Conservation (phyloP, 306 rosid species). For the Geum urbanum region DNA sequence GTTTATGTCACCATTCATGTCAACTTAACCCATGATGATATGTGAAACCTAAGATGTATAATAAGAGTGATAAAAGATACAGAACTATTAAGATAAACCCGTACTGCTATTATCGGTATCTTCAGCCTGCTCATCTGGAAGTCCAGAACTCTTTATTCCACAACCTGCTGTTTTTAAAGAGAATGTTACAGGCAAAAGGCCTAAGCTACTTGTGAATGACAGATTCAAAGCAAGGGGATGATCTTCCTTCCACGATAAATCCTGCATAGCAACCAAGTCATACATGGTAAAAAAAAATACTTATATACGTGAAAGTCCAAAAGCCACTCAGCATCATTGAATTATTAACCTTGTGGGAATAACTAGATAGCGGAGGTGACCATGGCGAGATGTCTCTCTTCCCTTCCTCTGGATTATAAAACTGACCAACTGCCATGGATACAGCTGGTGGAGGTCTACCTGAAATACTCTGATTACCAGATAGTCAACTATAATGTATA, state of each 20-base stretch:
- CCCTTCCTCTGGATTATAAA: conserved; percentile 86
- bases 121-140: conserved; percentile 74
- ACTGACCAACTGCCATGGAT: conserved; percentile 99
- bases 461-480: conserved; percentile 76
- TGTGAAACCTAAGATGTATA: conserved; percentile 16
- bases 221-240: conserved; percentile 82
- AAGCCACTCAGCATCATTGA: conserved; percentile 15
- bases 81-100: conserved; percentile 22
- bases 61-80: conserved; percentile 9
- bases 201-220: conserved; percentile 76
- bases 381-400: conserved; percentile 61
- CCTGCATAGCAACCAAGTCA: conserved; percentile 48
- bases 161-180: conserved; percentile 76
- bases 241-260: conserved; percentile 68
- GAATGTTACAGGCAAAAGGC: conserved; percentile 83
- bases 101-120: conserved; percentile 70
- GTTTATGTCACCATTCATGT: background rate
- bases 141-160: conserved; percentile 75
- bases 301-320: conserved; percentile 8
- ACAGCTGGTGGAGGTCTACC: conserved; percentile 99
- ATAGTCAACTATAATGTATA: conserved; percentile 36
- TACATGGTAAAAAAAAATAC: conserved; percentile 19
- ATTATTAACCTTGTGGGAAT: conserved; percentile 67
- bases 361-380: conserved; percentile 67
- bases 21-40: background rate